A percentile compares a stretch with the other conserved stretches of the same genome.
These are phyloP conservation scores for Aspergillus steynii DNA, from an alignment of 495 filamentous ascomycete genomes.

Conservation along the genomic window DNA sequence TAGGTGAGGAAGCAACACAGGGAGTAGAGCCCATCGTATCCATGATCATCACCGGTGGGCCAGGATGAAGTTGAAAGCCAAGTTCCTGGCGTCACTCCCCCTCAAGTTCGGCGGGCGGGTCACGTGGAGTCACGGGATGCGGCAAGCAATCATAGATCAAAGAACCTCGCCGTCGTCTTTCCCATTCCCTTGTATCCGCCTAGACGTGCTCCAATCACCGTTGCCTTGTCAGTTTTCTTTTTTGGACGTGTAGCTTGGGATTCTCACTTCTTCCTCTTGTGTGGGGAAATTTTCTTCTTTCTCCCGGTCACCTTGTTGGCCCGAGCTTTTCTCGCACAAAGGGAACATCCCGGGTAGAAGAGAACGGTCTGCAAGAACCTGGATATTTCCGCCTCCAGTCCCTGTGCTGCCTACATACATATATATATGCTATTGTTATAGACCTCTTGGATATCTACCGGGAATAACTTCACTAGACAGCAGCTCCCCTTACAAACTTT, in stretches of 20 bases:
- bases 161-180: not conserved
- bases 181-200: too few relatives aligned
- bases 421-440: not conserved
- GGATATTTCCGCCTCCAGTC: not conserved
- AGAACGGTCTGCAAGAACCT: not conserved
- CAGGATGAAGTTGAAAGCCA: too few relatives aligned
- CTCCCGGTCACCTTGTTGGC: not conserved
- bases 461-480: not conserved
- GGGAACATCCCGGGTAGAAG: too few relatives aligned
- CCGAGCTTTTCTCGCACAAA: too few relatives aligned
- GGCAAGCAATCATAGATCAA: not conserved
- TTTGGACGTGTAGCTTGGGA: not conserved
- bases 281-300: not conserved
- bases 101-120: not conserved
- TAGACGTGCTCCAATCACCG: too few relatives aligned
- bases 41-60: too few relatives aligned
- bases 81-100: too few relatives aligned
- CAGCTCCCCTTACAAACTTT: not conserved
- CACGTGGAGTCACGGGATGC: not conserved
- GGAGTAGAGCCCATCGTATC: too few relatives aligned
- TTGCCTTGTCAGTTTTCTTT: not conserved
- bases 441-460: slow-evolving; percentile 1
- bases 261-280: not conserved
- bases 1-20: too few relatives aligned
- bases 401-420: too few relatives aligned